These are phyloP conservation scores for Tulasnella calospora DNA, from an alignment of 768 basidiomycete genomes.

Conservation along the genomic window DNA sequence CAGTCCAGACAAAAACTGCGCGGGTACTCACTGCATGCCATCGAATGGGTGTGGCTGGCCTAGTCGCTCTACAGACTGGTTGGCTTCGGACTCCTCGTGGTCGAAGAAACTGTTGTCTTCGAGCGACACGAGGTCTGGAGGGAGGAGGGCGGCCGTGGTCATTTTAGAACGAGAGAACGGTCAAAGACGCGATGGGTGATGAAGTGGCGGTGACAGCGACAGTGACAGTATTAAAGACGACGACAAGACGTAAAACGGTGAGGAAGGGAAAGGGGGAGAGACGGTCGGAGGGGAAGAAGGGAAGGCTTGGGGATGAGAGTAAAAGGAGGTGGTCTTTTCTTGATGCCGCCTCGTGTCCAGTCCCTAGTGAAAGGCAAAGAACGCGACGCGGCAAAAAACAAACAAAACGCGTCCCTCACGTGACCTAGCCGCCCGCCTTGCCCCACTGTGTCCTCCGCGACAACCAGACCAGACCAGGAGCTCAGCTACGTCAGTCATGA, in stretches of 20 bases:
- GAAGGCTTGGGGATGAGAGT: not conserved
- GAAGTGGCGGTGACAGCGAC: constrained; percentile 5
- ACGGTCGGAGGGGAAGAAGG: not conserved
- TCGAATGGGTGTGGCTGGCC: constrained; percentile 8
- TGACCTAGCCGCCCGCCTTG: constrained; percentile 10
- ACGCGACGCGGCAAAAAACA: constrained; percentile 15
- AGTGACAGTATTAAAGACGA: constrained; percentile 8
- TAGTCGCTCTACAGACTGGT: not conserved
- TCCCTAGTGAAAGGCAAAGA: constrained; percentile 4
- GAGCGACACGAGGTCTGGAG: constrained; percentile 5
- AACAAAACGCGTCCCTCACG: constrained; percentile 8
- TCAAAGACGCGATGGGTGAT: not conserved
- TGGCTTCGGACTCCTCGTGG: not conserved
- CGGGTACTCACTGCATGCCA: not conserved
- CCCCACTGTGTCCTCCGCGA: not conserved
- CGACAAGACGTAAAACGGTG: constrained; percentile 9
- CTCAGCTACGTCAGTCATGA: not conserved
- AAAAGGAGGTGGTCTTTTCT: constrained; percentile 5
- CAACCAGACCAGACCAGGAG: constrained; percentile 2
- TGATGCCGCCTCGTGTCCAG: not conserved
- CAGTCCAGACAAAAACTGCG: constrained; percentile 6
- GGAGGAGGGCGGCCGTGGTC: not conserved
- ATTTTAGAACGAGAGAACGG: not conserved
- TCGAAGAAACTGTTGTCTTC: constrained; percentile 1
- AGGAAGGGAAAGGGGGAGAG: not conserved